Evolutionary conservation across 768 basidiomycete species (phyloP), one percentile per base, ranked within the genome.

Genomic region (Gymnopilus dilepis): DNA sequence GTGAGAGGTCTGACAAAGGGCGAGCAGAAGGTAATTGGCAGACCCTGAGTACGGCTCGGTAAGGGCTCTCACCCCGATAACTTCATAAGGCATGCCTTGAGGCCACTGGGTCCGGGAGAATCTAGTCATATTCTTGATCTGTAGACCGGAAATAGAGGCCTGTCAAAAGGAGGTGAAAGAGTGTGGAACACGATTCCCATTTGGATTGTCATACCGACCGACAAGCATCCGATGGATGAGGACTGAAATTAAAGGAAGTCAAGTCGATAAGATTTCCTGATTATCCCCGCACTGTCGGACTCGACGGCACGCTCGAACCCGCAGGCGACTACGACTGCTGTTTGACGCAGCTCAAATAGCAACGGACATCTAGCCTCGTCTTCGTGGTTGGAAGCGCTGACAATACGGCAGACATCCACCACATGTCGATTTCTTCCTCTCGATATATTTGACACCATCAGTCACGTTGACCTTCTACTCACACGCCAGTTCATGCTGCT

Each of bases 151-250:
- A 55, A 56, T 58, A 65, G 60, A 65, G 60, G 30, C 47, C 60
- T 54, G 60, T 56, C 59, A 64, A 60, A 55, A 56, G 59, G 48
- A 61, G 60, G 47, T 45, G 51, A 33, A 43, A 52, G 63, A 45
- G 51, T 64, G 59, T 50, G 59, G 59, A 50, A 52, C 42, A 56
- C 19, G 55, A 58, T 53, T 42, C 58, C 63, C 66, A 67, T 66
- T 61, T 65, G 62, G 64, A 70, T 69, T 67, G 68, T 66, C 71
- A 70, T 72, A 70, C 68, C 69, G 71, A 70, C 71, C 64, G 68
- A 67, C 59, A 58, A 58, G 61, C 62, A 45, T 53, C 64, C 64
- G 64, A 51, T 58, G 52, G 58, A 58, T 21, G 56, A 62, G 61
- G 57, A 58, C 24, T 34, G 58, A 50, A 52, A 41, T 57, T 37